Evolutionary conservation across 2,329 filamentous ascomycete genomes (phyloP).

Genomic region (Ophiostoma tasmaniense): DNA sequence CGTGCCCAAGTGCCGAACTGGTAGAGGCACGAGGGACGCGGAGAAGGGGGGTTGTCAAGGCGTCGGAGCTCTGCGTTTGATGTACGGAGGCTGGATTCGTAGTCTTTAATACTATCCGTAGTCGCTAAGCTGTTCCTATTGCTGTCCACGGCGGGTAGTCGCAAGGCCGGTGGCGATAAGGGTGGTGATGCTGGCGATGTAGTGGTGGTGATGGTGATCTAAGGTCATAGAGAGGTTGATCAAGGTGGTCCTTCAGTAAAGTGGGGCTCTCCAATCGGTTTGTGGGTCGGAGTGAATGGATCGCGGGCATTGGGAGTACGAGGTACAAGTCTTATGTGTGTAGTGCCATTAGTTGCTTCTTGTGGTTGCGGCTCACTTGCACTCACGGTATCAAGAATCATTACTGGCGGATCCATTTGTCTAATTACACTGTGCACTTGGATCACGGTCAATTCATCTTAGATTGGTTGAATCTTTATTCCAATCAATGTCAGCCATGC

Average conservation of each 20-base stretch:
- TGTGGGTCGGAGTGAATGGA: not conserved
- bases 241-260: not conserved
- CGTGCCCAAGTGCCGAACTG: not conserved
- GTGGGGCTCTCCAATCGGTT: not conserved
- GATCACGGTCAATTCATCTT: no score
- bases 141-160: not conserved
- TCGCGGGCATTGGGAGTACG: not conserved
- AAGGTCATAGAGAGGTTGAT: not conserved
- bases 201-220: not conserved
- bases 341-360: not conserved
- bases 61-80: not conserved
- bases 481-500: no score
- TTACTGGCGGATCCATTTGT: no score
- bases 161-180: not conserved
- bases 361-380: no score
- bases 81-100: not conserved
- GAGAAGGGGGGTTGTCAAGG: not conserved
- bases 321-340: no score
- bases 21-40: not conserved
- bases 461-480: no score
- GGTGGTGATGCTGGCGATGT: not conserved
- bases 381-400: no score
- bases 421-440: no score
- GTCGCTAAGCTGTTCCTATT: not conserved
- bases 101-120: not conserved